Evolutionary conservation across 202 grass and related monocot genomes (phyloP).

Genomic region (Bolboschoenoplectus hybrid): DNA sequence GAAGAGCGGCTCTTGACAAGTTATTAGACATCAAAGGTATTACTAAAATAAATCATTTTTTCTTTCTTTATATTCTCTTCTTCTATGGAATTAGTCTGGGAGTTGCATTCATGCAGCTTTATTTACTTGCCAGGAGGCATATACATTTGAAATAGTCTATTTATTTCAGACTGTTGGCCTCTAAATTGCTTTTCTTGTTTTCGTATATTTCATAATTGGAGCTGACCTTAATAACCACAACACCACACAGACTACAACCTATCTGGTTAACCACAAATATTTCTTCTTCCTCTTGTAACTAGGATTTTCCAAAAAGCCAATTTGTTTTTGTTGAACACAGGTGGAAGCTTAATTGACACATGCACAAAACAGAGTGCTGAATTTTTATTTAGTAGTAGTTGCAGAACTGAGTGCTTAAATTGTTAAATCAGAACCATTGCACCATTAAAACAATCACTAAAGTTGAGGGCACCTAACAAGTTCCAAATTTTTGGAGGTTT

Average conservation of each 20-base stretch:
- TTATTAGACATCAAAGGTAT: conserved; percentile 94
- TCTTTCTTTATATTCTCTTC: not conserved
- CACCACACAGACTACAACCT: not conserved
- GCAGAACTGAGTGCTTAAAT: conserved; percentile 15
- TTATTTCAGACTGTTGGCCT: not conserved
- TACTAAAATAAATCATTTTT: not conserved
- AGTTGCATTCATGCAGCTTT: conserved; percentile 19
- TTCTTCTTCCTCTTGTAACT: not conserved
- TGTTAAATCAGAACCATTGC: not conserved
- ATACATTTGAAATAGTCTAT: not conserved
- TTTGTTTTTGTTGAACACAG: not conserved
- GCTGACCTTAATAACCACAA: not conserved
- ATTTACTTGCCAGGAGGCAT: conserved; percentile 11
- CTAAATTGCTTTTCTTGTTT: not conserved
- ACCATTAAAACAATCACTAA: not conserved
- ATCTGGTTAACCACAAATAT: not conserved
- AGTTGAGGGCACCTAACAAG: not conserved
- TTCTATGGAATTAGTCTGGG: not conserved
- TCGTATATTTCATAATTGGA: not conserved
- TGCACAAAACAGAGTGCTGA: conserved; percentile 3
- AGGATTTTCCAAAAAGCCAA: not conserved
- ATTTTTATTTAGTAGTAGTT: not conserved
- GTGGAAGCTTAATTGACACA: not conserved
- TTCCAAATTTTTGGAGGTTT: not conserved
- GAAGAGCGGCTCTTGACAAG: conserved; percentile 64